Evolutionary conservation across 768 basidiomycete species (phyloP), one percentile per base, ranked within the genome.

Genomic region (Podaxis rugospora): DNA sequence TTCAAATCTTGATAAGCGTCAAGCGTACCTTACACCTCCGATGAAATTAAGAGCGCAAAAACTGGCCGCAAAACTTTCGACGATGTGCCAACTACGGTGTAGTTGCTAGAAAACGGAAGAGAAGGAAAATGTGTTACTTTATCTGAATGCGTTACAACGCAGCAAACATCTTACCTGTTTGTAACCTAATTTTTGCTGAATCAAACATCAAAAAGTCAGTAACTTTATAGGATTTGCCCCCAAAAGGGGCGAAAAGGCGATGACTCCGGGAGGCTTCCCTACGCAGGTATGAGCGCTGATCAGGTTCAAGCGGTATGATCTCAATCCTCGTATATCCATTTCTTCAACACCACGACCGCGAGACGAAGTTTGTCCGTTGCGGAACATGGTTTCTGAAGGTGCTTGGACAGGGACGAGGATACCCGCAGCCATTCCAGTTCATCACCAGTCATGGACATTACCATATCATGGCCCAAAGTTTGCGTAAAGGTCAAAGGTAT

Each of bases 291-390:
- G 83, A 92, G 85, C 90, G 82, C 92, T 93, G 89, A 83, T 92
- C 93, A 95, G 92, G 93, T 94, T 94, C 90, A 75, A 85, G 87
- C 93, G 92, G 93, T 95, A 85, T 95, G 62, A 90, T 95, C 93
- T 95, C 93, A 95, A 93, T 76, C 92, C 84, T 76, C 73, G 76
- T 74, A 73, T 74, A 71, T 57, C 71, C 72, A 61, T 65, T 55
- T 59, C 67, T 67, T 63, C 64, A 66, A 68, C 65, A 67, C 51
- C 66, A 62, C 66, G 64, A 62, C 64, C 64, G 67, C 67, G 51
- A 37, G 56, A 56, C 62, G 51, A 62, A 65, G 47, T 49, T 62
- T 65, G 27, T 62, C 63, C 58, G 68, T 23, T 28, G 28, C 39
- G 68, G 67, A 72, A 62, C 25, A 53, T 39, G 40, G 56, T 51